phyloP scores from a whole-genome alignment of 1,139 yeast species.

The Debaryomyces udenii region DNA sequence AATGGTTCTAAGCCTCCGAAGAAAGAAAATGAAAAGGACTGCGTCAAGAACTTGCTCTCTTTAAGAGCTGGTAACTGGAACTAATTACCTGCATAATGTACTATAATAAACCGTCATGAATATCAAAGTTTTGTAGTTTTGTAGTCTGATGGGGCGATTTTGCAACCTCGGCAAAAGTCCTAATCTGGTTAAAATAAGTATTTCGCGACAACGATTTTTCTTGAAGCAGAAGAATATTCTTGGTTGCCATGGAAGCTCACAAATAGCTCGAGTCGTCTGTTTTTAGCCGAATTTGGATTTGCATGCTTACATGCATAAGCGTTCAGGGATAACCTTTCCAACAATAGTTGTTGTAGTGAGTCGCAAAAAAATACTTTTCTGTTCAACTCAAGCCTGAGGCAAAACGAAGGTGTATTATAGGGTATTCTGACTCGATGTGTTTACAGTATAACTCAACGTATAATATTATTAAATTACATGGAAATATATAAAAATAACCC shows the following conservation, averaged over 20 bases:
- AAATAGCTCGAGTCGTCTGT: too few relatives aligned
- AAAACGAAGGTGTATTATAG: too few relatives aligned
- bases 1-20: conserved; percentile 15
- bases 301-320: too few relatives aligned
- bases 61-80: conserved; percentile 46
- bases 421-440: too few relatives aligned
- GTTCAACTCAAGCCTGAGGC: too few relatives aligned
- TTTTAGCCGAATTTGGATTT: too few relatives aligned
- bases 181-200: conserved; percentile 3
- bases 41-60: conserved; percentile 46
- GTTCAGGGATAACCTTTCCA: too few relatives aligned
- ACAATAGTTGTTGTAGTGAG: too few relatives aligned
- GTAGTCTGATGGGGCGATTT: conserved; percentile 1
- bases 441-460: conserved; percentile 11
- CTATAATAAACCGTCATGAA: conserved; percentile 1
- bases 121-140: neutral
- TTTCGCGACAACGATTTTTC: conserved; percentile 1
- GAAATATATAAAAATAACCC: conserved; percentile 17
- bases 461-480: conserved; percentile 27
- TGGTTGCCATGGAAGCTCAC: too few relatives aligned
- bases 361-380: too few relatives aligned
- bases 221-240: neutral
- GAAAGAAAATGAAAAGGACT: conserved; percentile 29
- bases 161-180: conserved; percentile 7
- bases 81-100: conserved; percentile 12